Evolutionary conservation across 2,329 filamentous ascomycete genomes (phyloP).

Genomic region (Ceratocystis albifundus): DNA sequence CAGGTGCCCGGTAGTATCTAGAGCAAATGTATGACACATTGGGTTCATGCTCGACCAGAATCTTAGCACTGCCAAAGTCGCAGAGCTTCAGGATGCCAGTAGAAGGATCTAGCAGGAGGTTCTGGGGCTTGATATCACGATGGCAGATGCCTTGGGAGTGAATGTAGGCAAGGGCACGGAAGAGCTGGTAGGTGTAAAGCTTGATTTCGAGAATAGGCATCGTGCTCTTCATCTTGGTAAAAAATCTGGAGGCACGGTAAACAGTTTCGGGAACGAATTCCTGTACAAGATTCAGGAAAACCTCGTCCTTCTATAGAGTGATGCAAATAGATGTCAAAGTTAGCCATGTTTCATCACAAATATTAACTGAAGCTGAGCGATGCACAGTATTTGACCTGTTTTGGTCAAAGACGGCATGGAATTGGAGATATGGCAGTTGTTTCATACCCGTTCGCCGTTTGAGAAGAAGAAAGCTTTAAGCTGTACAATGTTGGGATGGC

Average conservation of each 20-base stretch:
- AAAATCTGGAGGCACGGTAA: conserved; percentile 93
- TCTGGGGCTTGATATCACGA: conserved; percentile 97
- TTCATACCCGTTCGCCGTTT: conserved; percentile 83
- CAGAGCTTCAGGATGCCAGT: conserved; percentile 92
- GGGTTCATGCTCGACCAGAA: conserved; percentile 94
- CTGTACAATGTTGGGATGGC: conserved; percentile 97
- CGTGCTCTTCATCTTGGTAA: conserved; percentile 99
- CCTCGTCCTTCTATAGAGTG: conserved; percentile 71
- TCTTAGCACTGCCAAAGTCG: conserved; percentile 98
- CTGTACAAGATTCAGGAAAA: conserved; percentile 95
- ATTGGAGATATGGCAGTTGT: neutral
- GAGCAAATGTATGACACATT: conserved; percentile 99
- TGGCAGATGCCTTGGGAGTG: conserved; percentile 99
- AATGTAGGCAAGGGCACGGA: conserved; percentile 95
- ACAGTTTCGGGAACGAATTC: conserved; percentile 98
- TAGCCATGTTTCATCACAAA: conserved; percentile 13
- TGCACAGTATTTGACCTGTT: neutral
- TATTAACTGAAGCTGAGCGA: neutral
- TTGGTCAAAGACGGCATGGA: neutral
- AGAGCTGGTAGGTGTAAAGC: conserved; percentile 98
- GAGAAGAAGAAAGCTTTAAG: conserved; percentile 99
- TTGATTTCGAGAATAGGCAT: conserved; percentile 99
- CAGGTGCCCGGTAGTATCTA: conserved; percentile 93
- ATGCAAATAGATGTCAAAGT: conserved; percentile 1
- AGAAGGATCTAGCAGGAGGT: conserved; percentile 81